phyloP scores from a whole-genome alignment of 2,329 filamentous ascomycete genomes.

The Venturia oleaginea region DNA sequence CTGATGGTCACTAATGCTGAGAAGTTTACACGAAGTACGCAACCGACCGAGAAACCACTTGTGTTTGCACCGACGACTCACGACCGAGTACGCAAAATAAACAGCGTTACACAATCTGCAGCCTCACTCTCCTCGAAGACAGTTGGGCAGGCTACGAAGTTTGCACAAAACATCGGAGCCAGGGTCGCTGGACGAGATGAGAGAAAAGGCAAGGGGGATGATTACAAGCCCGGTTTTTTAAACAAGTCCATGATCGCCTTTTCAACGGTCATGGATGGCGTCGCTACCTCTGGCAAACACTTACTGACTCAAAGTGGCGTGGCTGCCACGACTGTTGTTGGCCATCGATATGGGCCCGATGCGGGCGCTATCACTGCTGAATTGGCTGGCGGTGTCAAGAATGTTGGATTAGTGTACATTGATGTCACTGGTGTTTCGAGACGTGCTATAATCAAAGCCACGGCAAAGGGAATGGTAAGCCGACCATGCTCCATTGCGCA shows the following conservation, averaged over 20 bases:
- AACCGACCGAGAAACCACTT: constrained; percentile 69
- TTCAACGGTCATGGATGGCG: constrained; percentile 84
- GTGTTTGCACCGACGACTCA: constrained; percentile 83
- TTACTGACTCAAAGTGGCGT: constrained; percentile 64
- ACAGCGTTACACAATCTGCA: constrained; percentile 72
- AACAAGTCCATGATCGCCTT: constrained; percentile 98
- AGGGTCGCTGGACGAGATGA: constrained; percentile 56
- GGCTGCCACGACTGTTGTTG: constrained; percentile 77
- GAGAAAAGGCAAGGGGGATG: constrained; percentile 41
- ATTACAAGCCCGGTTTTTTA: constrained; percentile 81
- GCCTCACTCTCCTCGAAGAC: constrained; percentile 77
- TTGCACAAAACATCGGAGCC: constrained; percentile 86
- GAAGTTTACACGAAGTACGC: constrained; percentile 68
- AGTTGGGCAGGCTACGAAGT: constrained; percentile 70
- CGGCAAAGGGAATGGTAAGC: constrained; percentile 76
- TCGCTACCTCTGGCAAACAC: constrained; percentile 76
- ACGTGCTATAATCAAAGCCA: constrained; percentile 82
- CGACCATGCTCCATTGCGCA: constrained; percentile 51
- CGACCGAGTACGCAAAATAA: constrained; percentile 76
- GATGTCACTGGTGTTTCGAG: constrained; percentile 89
- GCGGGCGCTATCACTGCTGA: constrained; percentile 69
- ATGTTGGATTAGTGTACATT: constrained; percentile 94
- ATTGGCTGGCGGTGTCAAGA: constrained; percentile 81
- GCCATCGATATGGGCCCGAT: constrained; percentile 81
- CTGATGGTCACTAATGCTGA: constrained; percentile 70